phyloP scores from a whole-genome alignment of 306 rosid species.

The Quercus cerris region DNA sequence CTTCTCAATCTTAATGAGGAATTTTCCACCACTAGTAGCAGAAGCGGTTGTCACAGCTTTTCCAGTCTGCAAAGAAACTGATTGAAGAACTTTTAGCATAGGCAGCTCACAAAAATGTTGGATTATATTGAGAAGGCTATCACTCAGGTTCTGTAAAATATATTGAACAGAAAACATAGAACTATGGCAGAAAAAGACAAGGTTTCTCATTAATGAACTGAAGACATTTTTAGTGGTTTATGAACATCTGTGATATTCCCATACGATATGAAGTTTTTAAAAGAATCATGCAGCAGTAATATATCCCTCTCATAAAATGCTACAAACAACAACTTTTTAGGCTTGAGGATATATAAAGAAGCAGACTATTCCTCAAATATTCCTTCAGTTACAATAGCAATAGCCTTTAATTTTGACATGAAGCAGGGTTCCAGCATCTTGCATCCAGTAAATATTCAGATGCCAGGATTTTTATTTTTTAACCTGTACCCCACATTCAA shows the following conservation, averaged over 20 bases:
- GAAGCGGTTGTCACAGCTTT: slow-evolving; percentile 61
- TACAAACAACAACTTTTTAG: neutral
- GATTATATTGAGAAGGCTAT: neutral
- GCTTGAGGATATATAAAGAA: neutral
- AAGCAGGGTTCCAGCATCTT: neutral
- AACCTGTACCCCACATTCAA: neutral
- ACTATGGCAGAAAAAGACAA: neutral
- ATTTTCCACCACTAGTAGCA: slow-evolving; percentile 43
- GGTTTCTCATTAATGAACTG: neutral
- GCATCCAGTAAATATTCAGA: neutral
- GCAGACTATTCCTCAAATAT: neutral
- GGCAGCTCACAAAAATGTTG: slow-evolving; percentile 10
- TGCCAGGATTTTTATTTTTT: neutral
- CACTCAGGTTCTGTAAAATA: neutral
- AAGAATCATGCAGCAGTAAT: neutral
- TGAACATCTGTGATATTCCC: neutral
- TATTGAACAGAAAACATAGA: neutral
- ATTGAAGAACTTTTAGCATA: slow-evolving; percentile 35
- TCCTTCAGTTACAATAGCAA: neutral
- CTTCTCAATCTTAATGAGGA: slow-evolving; percentile 60
- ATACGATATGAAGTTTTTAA: neutral
- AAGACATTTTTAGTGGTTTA: neutral
- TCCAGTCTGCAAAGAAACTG: slow-evolving; percentile 84
- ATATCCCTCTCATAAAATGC: neutral
- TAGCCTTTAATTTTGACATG: neutral